A percentile compares a stretch with the other conserved stretches of the same genome.
Evolutionary conservation across 768 basidiomycete species (phyloP).

Genomic region (Tephrocybe sp.): DNA sequence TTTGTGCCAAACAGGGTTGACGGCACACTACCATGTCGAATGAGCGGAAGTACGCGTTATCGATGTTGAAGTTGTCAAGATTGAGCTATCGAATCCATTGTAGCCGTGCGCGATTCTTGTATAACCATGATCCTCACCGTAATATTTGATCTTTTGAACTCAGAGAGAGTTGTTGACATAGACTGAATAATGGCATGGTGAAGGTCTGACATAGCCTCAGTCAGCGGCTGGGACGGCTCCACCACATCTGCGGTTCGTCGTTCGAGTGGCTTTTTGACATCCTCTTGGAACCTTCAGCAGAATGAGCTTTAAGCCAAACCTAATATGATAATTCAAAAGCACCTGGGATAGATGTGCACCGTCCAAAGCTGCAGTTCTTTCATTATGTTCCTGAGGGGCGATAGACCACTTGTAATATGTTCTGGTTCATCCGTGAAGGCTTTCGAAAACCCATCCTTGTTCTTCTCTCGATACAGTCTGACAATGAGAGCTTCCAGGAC

Average conservation of each 20-base stretch:
- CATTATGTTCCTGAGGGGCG: slow-evolving; percentile 88
- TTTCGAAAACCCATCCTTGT: slow-evolving; percentile 88
- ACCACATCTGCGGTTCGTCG: slow-evolving; percentile 87
- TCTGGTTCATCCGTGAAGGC: slow-evolving; percentile 98
- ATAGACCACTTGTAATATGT: slow-evolving; percentile 87
- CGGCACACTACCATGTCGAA: slow-evolving; percentile 87
- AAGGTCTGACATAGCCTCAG: slow-evolving; percentile 86
- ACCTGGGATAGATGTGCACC: slow-evolving; percentile 95
- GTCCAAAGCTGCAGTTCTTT: slow-evolving; percentile 86
- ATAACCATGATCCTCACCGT: no score
- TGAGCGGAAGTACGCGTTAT: slow-evolving; percentile 90
- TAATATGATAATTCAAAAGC: no score
- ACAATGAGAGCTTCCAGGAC: slow-evolving; percentile 92
- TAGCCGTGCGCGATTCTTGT: no score
- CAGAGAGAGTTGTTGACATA: slow-evolving; percentile 85
- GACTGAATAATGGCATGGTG: slow-evolving; percentile 92
- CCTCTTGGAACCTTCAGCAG: slow-evolving; percentile 79
- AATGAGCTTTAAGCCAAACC: slow-evolving; percentile 17
- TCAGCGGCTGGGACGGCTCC: slow-evolving; percentile 84
- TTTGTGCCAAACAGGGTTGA: slow-evolving; percentile 94
- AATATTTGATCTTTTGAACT: slow-evolving; percentile 85
- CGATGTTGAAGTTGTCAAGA: slow-evolving; percentile 87
- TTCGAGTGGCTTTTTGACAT: slow-evolving; percentile 79
- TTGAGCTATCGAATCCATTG: no score
- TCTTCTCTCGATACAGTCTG: slow-evolving; percentile 86